Evolutionary conservation across 2,329 filamentous ascomycete species (phyloP).

Genomic region (Cordyceps fumosorosea): DNA sequence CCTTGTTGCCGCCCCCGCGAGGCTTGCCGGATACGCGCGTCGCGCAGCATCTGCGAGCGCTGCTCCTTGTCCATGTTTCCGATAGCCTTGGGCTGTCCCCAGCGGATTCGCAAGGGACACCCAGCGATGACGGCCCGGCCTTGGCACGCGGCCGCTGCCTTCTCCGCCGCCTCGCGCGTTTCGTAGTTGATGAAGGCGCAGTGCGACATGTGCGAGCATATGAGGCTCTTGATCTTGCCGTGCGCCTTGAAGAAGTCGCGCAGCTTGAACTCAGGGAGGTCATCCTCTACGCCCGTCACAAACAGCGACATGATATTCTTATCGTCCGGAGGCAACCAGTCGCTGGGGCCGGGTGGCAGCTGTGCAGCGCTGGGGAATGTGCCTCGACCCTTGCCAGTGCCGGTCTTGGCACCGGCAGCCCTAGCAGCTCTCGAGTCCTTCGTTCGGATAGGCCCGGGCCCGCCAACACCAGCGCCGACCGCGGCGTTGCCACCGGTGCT

Average conservation of each 20-base stretch:
- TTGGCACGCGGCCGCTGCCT: slow-evolving; percentile 75
- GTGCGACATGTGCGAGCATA: slow-evolving; percentile 95
- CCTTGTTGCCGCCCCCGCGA: slow-evolving; percentile 24
- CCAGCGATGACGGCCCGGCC: slow-evolving; percentile 86
- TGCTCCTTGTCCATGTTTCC: slow-evolving; percentile 88
- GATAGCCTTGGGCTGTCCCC: slow-evolving; percentile 87
- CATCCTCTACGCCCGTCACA: slow-evolving; percentile 91
- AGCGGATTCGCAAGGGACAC: slow-evolving; percentile 82
- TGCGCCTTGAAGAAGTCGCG: slow-evolving; percentile 85
- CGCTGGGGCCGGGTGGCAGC: slow-evolving; percentile 72
- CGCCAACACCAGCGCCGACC: slow-evolving; percentile 52
- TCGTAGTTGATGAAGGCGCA: slow-evolving; percentile 96
- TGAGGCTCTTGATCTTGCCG: slow-evolving; percentile 83
- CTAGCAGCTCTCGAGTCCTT: slow-evolving; percentile 52
- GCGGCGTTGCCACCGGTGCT: slow-evolving; percentile 37
- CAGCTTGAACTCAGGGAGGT: slow-evolving; percentile 85
- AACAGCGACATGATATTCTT: slow-evolving; percentile 88
- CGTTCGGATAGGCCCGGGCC: slow-evolving; percentile 73
- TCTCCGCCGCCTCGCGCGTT: slow-evolving; percentile 76
- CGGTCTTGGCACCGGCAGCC: slow-evolving; percentile 29
- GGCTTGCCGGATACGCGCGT: slow-evolving; percentile 48
- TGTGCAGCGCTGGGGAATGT: slow-evolving; percentile 65
- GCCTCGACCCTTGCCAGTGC: slow-evolving; percentile 35
- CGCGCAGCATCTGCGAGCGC: slow-evolving; percentile 70
- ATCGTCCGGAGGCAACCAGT: slow-evolving; percentile 80